Base-by-base conservation (phyloP, 768 basidiomycete genomes). In the Psilocybe azurescens region DNA sequence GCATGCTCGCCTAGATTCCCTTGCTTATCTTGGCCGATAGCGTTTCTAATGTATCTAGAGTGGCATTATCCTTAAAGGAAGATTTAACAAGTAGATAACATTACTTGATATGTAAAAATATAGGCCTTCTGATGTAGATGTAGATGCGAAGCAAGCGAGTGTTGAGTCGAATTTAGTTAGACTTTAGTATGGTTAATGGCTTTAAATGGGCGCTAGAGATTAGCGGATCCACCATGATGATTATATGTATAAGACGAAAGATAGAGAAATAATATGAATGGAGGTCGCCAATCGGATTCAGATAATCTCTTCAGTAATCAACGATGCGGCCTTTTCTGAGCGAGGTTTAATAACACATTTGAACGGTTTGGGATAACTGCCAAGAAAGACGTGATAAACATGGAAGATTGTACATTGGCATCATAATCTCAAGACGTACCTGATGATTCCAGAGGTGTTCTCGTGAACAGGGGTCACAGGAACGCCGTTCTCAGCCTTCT, bases 381-480 rank as follows among this genome's bases (percentile, higher is more conserved):
- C 14, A 59, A 54, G 39, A 16, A 1, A 20, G 20, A 63, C 41
- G 18, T 13, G 4, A 29, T 36, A 18, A 7, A 48, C 29, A 46
- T 44, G 30, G 36, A 46, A 10, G 1, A 16, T n/a, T 6, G 16
- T 53, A 20, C 30, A 24, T 32, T 33, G 28, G 8, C 3, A 30
- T 32, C 24, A 39, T 41, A 14, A 10, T 0, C n/a, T 50, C 41
- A 13, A 38, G 39, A 68, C 78, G 30, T 58, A 84, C 85, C 78
- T 81, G 55, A 86, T 75, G 0, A 73, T 73, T 2, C 84, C 84
- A 0, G 78, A 75, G 0, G 76, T 79, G 36, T 82, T 82, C 46
- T 79, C 73, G 51, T 79, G 76, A 5, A 77, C 77, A 0, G 85
- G 84, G 0, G 77, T 75, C 38, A 84, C 71, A 50, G 80, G 79